Evolutionary conservation across 495 filamentous ascomycete species (phyloP).

Genomic region (Hyaloscypha variabilis): DNA sequence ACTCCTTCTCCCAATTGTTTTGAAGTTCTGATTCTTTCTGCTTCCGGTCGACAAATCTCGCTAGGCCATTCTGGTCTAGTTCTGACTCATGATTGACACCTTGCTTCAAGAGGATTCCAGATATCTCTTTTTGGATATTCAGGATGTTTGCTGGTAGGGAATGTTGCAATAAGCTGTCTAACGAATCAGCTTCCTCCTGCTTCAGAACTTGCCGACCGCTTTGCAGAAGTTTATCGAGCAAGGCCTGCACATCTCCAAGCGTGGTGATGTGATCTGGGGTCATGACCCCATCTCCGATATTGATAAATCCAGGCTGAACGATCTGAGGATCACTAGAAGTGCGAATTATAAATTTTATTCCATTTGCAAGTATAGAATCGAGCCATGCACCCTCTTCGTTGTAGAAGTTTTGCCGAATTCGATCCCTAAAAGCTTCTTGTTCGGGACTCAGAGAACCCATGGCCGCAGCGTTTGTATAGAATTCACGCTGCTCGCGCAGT

Average conservation of each 20-base stretch:
- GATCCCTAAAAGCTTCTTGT: neutral
- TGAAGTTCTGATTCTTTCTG: neutral
- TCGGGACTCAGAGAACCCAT: neutral
- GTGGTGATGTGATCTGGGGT: neutral
- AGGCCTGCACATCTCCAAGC: neutral
- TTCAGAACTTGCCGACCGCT: neutral
- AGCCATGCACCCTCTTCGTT: neutral
- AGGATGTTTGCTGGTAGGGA: neutral
- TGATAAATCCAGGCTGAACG: conserved; percentile 5
- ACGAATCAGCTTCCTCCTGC: neutral
- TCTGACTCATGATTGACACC: neutral
- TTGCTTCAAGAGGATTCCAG: neutral
- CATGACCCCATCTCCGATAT: conserved; percentile 14
- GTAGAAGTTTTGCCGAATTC: neutral
- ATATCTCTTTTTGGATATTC: neutral
- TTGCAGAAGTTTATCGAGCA: neutral
- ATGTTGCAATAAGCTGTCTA: neutral
- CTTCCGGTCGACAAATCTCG: neutral
- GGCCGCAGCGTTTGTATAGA: neutral
- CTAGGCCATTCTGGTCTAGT: neutral
- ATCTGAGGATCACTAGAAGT: neutral
- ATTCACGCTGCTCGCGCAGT: neutral
- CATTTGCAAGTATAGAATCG: neutral
- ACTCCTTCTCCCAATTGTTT: neutral
- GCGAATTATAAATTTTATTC: conserved; percentile 12